Evolutionary conservation across 805 yeast species (phyloP).

Genomic region (Yarrowia hollandica): DNA sequence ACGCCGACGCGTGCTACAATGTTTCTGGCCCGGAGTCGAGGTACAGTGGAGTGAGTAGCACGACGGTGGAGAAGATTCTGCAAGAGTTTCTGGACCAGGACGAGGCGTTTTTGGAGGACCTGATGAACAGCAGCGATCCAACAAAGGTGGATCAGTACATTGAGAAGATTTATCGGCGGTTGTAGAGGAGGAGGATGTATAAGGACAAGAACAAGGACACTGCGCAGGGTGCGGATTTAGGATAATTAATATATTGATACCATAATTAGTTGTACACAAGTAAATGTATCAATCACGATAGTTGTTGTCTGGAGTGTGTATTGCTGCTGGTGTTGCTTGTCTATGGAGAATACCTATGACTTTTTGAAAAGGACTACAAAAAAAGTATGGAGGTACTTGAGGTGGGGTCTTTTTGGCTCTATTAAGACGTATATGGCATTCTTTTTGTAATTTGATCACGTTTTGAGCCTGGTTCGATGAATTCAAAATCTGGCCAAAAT

Average conservation of each 20-base stretch:
- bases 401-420: too few species aligned
- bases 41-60: background rate
- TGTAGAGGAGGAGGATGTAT: background rate
- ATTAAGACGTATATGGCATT: too few species aligned
- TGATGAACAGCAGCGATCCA: background rate
- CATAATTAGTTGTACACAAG: too few species aligned
- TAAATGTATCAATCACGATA: too few species aligned
- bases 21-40: background rate
- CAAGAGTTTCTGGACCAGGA: conserved; percentile 12
- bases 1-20: conserved; percentile 13
- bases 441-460: background rate
- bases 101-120: background rate
- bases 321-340: too few species aligned
- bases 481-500: too few species aligned
- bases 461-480: too few species aligned
- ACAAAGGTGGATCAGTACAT: background rate
- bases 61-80: background rate
- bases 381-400: too few species aligned
- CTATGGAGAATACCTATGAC: too few species aligned
- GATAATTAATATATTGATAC: too few species aligned
- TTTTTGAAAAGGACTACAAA: too few species aligned
- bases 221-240: background rate
- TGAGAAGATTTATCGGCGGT: background rate
- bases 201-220: background rate
- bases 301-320: too few species aligned